Conservation (phyloP, 768 basidiomycete species). For the Kwoniella heveanensis region DNA sequence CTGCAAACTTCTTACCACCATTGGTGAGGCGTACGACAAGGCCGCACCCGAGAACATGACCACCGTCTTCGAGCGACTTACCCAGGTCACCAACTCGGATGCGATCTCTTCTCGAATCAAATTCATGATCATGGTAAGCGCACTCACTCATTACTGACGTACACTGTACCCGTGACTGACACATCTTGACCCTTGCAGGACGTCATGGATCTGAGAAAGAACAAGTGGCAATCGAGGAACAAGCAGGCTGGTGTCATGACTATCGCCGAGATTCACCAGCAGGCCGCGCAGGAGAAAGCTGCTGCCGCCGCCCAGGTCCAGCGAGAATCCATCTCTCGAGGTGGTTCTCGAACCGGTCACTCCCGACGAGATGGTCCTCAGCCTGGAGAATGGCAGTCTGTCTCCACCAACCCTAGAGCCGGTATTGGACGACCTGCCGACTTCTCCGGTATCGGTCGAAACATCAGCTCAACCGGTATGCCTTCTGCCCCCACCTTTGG, state of each 20-base stretch:
- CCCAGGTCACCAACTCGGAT: constrained; percentile 71
- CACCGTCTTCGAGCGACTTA: constrained; percentile 90
- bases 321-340: constrained; percentile 78
- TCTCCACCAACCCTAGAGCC: constrained; percentile 65
- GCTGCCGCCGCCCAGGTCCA: constrained; percentile 66
- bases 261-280: constrained; percentile 76
- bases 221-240: constrained; percentile 77
- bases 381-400: constrained; percentile 76
- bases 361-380: constrained; percentile 64
- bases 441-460: constrained; percentile 45
- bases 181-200: constrained; percentile 66
- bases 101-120: constrained; percentile 84
- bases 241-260: constrained; percentile 77
- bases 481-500: constrained; percentile 70
- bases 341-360: constrained; percentile 83
- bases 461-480: constrained; percentile 62
- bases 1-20: constrained; percentile 87
- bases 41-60: constrained; percentile 83
- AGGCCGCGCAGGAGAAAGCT: constrained; percentile 76
- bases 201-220: constrained; percentile 80
- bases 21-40: constrained; percentile 80
- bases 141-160: background rate
- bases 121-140: constrained; percentile 88
- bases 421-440: constrained; percentile 42
- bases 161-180: background rate